These are phyloP conservation scores for Vitis hybrid DNA, from an alignment of 177 flowering plant genomes.

Conservation along the genomic window DNA sequence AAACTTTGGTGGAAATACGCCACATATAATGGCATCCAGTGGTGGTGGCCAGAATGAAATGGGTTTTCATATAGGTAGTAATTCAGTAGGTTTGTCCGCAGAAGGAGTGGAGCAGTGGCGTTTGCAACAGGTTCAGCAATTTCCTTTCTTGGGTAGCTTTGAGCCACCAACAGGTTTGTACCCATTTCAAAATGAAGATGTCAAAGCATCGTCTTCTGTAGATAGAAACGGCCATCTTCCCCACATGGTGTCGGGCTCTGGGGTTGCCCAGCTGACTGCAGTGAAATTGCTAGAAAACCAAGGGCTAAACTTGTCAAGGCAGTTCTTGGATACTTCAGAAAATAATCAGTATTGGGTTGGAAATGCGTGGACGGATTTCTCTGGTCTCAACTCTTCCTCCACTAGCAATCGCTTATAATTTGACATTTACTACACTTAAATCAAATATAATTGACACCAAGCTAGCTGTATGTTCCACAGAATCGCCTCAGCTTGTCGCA, in stretches of 20 bases:
- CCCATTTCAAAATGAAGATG: constrained; percentile 15
- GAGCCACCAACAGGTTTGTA: constrained; percentile 12
- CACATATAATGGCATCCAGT: not conserved
- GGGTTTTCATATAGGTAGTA: constrained; percentile 22
- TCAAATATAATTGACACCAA: not conserved
- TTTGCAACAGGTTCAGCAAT: constrained; percentile 25
- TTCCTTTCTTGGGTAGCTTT: constrained; percentile 20
- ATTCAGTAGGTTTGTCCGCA: constrained; percentile 4
- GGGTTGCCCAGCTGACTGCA: constrained; percentile 21
- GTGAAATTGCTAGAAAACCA: constrained; percentile 27
- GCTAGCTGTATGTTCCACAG: too few species aligned
- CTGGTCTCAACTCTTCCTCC: constrained; percentile 29
- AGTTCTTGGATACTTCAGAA: constrained; percentile 12
- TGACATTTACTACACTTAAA: not conserved
- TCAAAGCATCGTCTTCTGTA: constrained; percentile 13
- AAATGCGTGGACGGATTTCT: constrained; percentile 25
- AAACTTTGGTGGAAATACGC: constrained; percentile 19
- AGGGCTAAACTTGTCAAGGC: constrained; percentile 16
- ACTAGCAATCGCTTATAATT: constrained; percentile 19
- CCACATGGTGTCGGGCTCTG: constrained; percentile 10
- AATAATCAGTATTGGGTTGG: constrained; percentile 23
- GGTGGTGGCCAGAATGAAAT: constrained; percentile 13
- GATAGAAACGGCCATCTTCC: constrained; percentile 10
- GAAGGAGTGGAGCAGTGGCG: constrained; percentile 16
- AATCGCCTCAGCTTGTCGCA: too few species aligned